Percentiles rank a stretch among this genome's conserved stretches.
phyloP scores from a whole-genome alignment of 225 moss, liverwort and hornwort genomes.

The Physcomitrium patens region DNA sequence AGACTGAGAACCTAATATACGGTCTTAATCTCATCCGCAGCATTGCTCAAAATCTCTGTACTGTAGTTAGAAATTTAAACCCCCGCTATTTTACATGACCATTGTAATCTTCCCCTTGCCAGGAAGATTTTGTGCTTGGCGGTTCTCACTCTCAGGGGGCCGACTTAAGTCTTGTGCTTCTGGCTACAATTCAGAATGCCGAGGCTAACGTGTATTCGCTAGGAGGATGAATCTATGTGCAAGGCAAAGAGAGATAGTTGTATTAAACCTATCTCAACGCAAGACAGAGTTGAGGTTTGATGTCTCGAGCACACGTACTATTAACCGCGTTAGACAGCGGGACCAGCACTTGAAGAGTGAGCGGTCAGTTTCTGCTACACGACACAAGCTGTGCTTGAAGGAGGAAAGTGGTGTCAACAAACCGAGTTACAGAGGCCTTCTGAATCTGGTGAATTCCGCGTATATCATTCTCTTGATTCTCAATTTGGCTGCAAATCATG shows the following conservation, averaged over 20 bases:
- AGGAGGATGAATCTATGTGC: background rate
- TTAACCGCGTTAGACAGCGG: background rate
- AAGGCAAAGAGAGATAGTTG: background rate
- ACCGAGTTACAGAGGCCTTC: background rate
- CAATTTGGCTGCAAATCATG: slow-evolving; percentile 33
- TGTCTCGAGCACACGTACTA: background rate
- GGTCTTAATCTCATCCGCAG: slow-evolving; percentile 5
- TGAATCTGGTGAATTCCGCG: background rate
- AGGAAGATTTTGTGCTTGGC: slow-evolving; percentile 3
- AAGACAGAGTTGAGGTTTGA: background rate
- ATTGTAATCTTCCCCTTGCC: slow-evolving; percentile 6
- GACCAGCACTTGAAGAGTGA: background rate
- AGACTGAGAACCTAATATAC: background rate
- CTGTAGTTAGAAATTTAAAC: background rate
- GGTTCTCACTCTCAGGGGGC: background rate
- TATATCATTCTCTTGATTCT: background rate
- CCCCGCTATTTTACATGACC: slow-evolving; percentile 25
- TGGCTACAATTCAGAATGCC: background rate
- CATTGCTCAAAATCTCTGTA: background rate
- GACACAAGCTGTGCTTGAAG: background rate
- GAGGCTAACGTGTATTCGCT: background rate
- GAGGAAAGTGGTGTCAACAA: background rate
- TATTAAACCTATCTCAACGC: background rate
- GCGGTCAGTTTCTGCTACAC: background rate
- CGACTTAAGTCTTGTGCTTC: background rate